Evolutionary conservation across 768 basidiomycete species (phyloP), one percentile per base, ranked within the genome.

Genomic region (Auriscalpium microsporum): DNA sequence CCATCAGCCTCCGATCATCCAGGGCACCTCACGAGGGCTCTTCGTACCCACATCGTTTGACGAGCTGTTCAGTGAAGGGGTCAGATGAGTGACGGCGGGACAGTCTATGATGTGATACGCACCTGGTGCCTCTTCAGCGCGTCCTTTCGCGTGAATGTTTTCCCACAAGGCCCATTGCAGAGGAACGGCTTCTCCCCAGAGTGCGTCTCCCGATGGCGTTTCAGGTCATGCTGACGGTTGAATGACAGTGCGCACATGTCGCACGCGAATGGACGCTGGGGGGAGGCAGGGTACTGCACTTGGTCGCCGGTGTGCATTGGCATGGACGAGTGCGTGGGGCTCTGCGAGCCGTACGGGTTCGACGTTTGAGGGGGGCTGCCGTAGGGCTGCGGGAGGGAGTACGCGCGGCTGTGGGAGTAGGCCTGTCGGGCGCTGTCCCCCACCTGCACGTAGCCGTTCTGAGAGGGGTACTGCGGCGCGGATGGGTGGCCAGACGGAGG

Each of bases 91-190:
- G 38, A 51, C 16, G 48, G 45, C 46, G 37, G 34, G 23, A 56
- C 21, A 45, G n/a, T 45, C 10, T 10, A 46, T 21, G 36, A 34
- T 45, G 17, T 36, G 45, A 35, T 28, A 50, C 81, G 57, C 62
- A 81, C 89, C 81, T 91, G 89, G 67, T 91, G 89, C 57, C 89
- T 80, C 71, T 90, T 91, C 64, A 91, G 71, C 14, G 89, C 89
- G 65, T 91, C 89, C 71, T 90, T 90, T 60, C 89, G 79, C 49
- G 88, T 91, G 65, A 90, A 91, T 3, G 88, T 90, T 75, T 90
- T 90, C 48, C 87, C 87, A 56, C 89, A 91, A 45, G 85, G 86
- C 11, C 86, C 87, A 62, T 90, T 90, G 69, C 89, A 91, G 16
- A 82, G 69, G 71, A 82, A 91, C 9, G 89, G 88, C 67, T 90